Base-by-base conservation (phyloP, 768 basidiomycete genomes). In the Boletus subcaerulescens region DNA sequence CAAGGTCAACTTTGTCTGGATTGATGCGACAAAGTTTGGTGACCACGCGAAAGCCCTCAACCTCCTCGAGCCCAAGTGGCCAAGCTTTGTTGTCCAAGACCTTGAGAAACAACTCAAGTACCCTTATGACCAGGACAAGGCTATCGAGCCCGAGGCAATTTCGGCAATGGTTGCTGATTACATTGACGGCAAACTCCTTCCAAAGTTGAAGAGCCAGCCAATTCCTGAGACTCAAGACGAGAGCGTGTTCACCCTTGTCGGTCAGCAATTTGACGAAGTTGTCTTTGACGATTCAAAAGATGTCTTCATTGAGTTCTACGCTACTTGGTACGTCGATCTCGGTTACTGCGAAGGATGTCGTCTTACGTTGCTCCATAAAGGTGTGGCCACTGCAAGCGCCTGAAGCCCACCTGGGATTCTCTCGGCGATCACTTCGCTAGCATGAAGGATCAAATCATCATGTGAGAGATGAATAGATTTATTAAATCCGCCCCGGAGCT, bases 41-140 rank as follows among this genome's bases (percentile, higher is more conserved):
- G 96, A 98, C 65, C 97, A 99, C 76, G 97, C 88, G 61, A 94
- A 93, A 73, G 90, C 91, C 2, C 82, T 99, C 54, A 96, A 95
- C 80, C 80, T 99, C 52, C 68, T 71, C 26, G 91, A 93, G 65
- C 73, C 84, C 63, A 87, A 88, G 63, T 98, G 93, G 94, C 97
- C 97, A 12, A 79, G 86, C 39, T 95, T 99, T 67, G 95, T 98
- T 65, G 76, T 99, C 60, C 97, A 98, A 76, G 83, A 97, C 62
- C 65, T 98, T 42, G 67, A 76, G 52, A 81, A 83, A 44, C 91
- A 94, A 73, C 83, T 91, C 71, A 97, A 97, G 77, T 99, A 83
- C 72, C 96, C 97, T 17, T 77, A 85, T 54, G 85, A 89, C 58
- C 91, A 93, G 70, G 71, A 67, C 65, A 79, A 80, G 62, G 80